These are phyloP conservation scores for Isochrysis galbana DNA, from an alignment of 78 protist species.

Conservation along the genomic window DNA sequence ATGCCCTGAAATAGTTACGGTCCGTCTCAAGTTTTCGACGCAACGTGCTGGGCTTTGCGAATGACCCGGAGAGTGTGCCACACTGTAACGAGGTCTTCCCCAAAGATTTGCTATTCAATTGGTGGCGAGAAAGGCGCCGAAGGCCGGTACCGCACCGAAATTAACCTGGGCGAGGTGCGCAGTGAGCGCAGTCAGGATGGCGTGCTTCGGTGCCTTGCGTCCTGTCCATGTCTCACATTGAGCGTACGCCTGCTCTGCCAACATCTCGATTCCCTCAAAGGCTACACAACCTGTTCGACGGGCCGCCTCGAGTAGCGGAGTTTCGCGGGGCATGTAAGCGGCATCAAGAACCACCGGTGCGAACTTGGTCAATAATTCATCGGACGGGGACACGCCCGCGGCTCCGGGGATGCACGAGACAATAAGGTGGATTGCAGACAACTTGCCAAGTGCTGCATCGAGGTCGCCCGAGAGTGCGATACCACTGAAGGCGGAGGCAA, in stretches of 20 bases:
- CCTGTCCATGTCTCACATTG: constrained; percentile 57
- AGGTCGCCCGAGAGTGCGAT: not conserved
- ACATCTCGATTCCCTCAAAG: constrained; percentile 66
- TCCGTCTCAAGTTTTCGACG: too few species aligned
- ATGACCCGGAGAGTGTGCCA: too few species aligned
- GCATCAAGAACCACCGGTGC: constrained; percentile 40
- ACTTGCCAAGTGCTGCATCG: not conserved
- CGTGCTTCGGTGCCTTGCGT: constrained; percentile 20
- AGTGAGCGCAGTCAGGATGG: not conserved
- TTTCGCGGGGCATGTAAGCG: constrained; percentile 54
- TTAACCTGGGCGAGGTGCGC: not conserved
- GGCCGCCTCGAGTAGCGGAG: constrained; percentile 46
- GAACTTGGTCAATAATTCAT: too few species aligned
- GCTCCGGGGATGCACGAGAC: constrained; percentile 15
- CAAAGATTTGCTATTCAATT: too few species aligned
- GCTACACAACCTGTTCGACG: not conserved
- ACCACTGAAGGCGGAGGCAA: constrained; percentile 45
- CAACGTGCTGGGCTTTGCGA: too few species aligned
- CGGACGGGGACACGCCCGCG: not conserved
- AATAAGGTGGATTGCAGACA: not conserved
- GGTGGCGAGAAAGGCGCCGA: not conserved
- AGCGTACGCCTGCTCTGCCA: constrained; percentile 61
- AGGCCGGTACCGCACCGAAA: not conserved
- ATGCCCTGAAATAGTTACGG: too few species aligned
- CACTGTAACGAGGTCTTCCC: too few species aligned